Evolutionary conservation across 2,329 filamentous ascomycete genomes (phyloP).

Genomic region (Camillea tinctor): DNA sequence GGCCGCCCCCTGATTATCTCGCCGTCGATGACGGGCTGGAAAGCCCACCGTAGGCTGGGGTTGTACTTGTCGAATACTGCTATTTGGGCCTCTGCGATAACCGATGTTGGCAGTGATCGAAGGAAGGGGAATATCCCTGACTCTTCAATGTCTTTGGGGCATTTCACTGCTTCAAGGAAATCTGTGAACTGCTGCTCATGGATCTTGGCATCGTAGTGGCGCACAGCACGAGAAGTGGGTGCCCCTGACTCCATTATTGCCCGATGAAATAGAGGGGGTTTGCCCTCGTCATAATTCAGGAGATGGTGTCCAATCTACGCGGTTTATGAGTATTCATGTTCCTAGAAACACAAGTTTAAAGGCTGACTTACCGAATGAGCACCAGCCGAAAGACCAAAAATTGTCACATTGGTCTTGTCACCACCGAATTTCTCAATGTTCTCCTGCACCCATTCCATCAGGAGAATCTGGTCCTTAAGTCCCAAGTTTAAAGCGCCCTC

Average conservation of each 20-base stretch:
- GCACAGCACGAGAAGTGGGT: conserved; percentile 39
- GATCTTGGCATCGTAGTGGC: conserved; percentile 41
- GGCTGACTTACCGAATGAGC: conserved; percentile 45
- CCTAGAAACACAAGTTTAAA: not conserved
- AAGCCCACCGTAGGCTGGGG: conserved; percentile 43
- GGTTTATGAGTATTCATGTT: conserved; percentile 5
- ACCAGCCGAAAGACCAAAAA: conserved; percentile 50
- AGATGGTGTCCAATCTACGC: conserved; percentile 55
- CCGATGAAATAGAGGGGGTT: conserved; percentile 34
- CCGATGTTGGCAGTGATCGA: conserved; percentile 31
- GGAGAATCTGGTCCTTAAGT: conserved; percentile 49
- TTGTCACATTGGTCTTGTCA: conserved; percentile 46
- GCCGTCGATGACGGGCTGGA: conserved; percentile 52
- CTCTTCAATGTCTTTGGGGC: conserved; percentile 43
- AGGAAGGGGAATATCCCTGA: conserved; percentile 46
- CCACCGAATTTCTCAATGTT: conserved; percentile 55
- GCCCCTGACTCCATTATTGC: conserved; percentile 41
- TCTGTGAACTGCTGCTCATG: conserved; percentile 51
- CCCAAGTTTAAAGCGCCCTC: conserved; percentile 59
- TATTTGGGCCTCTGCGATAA: conserved; percentile 34
- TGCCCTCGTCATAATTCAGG: conserved; percentile 39
- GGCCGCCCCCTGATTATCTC: conserved; percentile 28
- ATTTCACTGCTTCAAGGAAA: conserved; percentile 45
- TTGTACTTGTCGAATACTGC: conserved; percentile 35
- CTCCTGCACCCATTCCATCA: conserved; percentile 54